Base-by-base conservation (phyloP, 768 basidiomycete species). In the Tephrocybe sp. region DNA sequence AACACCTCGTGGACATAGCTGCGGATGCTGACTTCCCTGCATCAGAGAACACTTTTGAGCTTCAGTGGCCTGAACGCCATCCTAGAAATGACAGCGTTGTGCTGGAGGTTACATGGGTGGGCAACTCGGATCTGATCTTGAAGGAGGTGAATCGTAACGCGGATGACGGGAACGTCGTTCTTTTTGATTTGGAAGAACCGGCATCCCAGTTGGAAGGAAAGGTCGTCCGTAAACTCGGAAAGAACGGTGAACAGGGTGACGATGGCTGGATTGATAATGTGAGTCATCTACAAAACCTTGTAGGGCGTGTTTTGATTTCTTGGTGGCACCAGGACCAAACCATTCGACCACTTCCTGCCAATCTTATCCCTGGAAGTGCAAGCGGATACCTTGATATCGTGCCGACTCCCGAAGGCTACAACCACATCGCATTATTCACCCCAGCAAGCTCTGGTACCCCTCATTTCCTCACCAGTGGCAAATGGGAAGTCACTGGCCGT, bases 251-350 rank as follows among this genome's bases (percentile, higher is more conserved):
- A 60, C 79, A 96, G 62, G 88, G 85, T 0, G 96, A 97, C 62
- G 83, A 84, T 32, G 97, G 97, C 1, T 99, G 97, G 97, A 93
- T 98, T 55, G 91, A 98, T 45, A 72, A 81, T 54, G 93, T 92
- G 56, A 54, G 86, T 30, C 28, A 30, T 30, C 74, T 33, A 8
- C 15, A 15, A 30, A 36, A 36, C 18, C 24, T 18, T 11, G 50
- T 32, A 39, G 45, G 45, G 33, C 17, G 39, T 45, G n/a, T 21
- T 34, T 30, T 36, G 9, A 51, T 3, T 17, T 24, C 9, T 40
- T 37, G 20, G 3, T 28, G 18, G 45, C 56, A n/a, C 30, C 46
- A 90, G 88, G 73, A 67, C 15, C 88, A 88, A 73, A 76, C 70
- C 21, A 83, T 93, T 32, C 72, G 77, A 54, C 78, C 82, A 1